Percentiles rank a stretch among this genome's conserved stretches.
These are phyloP conservation scores for Hordeum marinum DNA, from an alignment of 176 grass and related monocot species.

Conservation along the genomic window DNA sequence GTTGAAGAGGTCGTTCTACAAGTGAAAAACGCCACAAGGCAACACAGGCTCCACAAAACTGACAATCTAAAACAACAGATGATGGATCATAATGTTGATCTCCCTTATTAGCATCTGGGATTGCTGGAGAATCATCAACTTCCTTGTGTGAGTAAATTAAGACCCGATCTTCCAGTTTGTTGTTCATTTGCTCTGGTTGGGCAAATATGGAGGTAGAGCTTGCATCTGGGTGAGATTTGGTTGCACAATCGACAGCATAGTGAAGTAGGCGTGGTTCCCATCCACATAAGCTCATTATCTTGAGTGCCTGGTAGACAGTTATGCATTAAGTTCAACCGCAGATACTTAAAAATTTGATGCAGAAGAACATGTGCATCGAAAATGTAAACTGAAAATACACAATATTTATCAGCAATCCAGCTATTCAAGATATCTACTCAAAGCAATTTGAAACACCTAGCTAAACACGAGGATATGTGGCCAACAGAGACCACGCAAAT, in stretches of 20 bases:
- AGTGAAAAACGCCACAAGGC: constrained; percentile 79
- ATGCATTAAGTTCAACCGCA: neutral
- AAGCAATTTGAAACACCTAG: constrained; percentile 1
- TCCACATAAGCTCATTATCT: constrained; percentile 86
- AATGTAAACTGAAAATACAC: neutral
- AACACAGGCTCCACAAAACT: constrained; percentile 90
- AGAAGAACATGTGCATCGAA: neutral
- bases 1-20: constrained; percentile 63
- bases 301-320: constrained; percentile 57
- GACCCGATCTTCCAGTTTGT: constrained; percentile 33
- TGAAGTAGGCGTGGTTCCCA: constrained; percentile 85
- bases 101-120: constrained; percentile 17
- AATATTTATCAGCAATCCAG: neutral
- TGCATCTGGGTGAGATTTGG: constrained; percentile 36
- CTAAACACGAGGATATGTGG: constrained; percentile 4
- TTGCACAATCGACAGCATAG: constrained; percentile 73
- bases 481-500: neutral
- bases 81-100: constrained; percentile 59
- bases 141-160: constrained; percentile 46
- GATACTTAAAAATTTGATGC: neutral
- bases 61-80: constrained; percentile 88
- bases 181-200: constrained; percentile 31
- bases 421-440: neutral
- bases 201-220: constrained; percentile 37
- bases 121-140: constrained; percentile 33